These are phyloP conservation scores for Aspergillus neotritici DNA, from an alignment of 2,329 filamentous ascomycete species.

Conservation along the genomic window DNA sequence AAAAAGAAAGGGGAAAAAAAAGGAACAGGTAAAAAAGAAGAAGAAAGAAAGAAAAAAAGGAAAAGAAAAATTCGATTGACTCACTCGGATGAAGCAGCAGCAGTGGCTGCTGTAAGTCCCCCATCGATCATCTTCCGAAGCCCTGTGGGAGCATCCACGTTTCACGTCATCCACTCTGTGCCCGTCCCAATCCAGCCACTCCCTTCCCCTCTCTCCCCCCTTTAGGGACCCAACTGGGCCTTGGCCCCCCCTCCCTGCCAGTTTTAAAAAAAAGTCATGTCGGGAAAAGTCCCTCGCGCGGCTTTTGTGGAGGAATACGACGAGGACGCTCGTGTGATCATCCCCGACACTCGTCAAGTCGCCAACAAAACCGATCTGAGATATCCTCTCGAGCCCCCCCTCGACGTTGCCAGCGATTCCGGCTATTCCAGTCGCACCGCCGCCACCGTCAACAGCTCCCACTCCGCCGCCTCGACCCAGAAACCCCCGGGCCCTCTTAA, in stretches of 20 bases:
- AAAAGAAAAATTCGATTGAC: constrained; percentile 11
- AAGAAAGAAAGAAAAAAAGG: constrained; percentile 6
- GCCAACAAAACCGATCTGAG: constrained; percentile 45
- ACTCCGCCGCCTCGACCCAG: constrained; percentile 45
- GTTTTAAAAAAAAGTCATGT: constrained; percentile 32
- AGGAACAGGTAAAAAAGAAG: background rate
- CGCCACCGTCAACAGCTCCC: constrained; percentile 48
- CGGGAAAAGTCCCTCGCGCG: constrained; percentile 35
- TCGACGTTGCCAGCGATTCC: constrained; percentile 54
- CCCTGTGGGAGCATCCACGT: constrained; percentile 23
- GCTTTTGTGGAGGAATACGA: constrained; percentile 47
- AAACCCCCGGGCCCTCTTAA: constrained; percentile 35
- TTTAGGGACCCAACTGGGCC: constrained; percentile 24
- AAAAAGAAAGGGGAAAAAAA: constrained; percentile 6
- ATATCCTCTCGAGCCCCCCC: constrained; percentile 30
- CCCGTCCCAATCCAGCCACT: constrained; percentile 18
- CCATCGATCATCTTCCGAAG: constrained; percentile 12
- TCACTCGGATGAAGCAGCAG: constrained; percentile 18
- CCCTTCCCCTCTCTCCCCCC: constrained; percentile 19
- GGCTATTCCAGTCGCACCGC: constrained; percentile 57
- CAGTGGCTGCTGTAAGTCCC: constrained; percentile 19
- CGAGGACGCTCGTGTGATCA: constrained; percentile 39
- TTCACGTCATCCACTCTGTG: constrained; percentile 24
- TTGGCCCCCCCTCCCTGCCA: constrained; percentile 15
- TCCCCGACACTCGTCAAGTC: constrained; percentile 44